Evolutionary conservation across 2,329 filamentous ascomycete species (phyloP).

Genomic region (Paraphaeosphaeria minitans): DNA sequence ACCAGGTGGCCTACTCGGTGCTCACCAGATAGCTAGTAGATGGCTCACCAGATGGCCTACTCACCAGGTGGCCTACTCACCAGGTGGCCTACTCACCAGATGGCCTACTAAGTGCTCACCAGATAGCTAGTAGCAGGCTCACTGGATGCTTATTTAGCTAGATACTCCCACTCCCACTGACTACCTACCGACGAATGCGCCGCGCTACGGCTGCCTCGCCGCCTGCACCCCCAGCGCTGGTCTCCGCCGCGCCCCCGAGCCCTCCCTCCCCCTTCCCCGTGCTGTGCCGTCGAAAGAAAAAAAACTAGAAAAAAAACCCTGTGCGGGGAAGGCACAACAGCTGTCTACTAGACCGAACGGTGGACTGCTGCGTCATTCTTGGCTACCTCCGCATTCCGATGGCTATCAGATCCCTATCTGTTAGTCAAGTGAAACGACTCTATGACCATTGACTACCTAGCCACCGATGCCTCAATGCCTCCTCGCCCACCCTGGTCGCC

Average conservation of each 20-base stretch:
- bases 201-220: constrained; percentile 4
- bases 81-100: too few relatives aligned
- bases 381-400: too few relatives aligned
- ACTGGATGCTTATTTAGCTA: too few relatives aligned
- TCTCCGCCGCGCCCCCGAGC: background rate
- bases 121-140: too few relatives aligned
- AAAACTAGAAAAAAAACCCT: background rate
- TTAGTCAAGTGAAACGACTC: constrained; percentile 17
- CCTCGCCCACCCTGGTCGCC: background rate
- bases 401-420: constrained; percentile 14
- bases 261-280: background rate
- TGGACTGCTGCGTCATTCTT: constrained; percentile 7
- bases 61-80: too few relatives aligned
- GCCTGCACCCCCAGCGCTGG: background rate
- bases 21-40: too few relatives aligned
- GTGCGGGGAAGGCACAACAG: constrained; percentile 7
- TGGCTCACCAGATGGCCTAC: too few relatives aligned
- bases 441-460: constrained; percentile 12
- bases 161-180: too few relatives aligned
- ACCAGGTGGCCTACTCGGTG: too few relatives aligned
- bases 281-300: background rate
- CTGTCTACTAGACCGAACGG: background rate
- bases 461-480: too few relatives aligned
- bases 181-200: constrained; percentile 22
- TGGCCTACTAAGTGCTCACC: too few relatives aligned